Percentiles rank a stretch among this genome's conserved stretches.
Evolutionary conservation across 208 protist species (phyloP).

Genomic region (Acanthamoeba royreba): DNA sequence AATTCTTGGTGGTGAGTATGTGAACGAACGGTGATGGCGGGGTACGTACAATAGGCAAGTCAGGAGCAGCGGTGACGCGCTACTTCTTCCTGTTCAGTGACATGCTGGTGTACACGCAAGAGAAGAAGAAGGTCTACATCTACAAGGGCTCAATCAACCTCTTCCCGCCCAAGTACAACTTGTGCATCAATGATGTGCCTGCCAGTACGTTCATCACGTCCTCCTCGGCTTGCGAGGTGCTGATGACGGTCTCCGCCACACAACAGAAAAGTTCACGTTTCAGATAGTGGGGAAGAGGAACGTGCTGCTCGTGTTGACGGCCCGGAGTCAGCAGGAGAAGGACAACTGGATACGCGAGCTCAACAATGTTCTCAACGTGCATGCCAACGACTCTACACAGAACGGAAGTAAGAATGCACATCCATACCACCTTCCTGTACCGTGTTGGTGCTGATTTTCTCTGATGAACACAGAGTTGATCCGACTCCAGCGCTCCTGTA

Average conservation of each 20-base stretch:
- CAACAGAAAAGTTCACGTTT: background rate
- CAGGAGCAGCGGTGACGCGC: background rate
- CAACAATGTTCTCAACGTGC: background rate
- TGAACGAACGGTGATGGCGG: background rate
- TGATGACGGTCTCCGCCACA: background rate
- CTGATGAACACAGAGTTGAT: too few species aligned
- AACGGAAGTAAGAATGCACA: background rate
- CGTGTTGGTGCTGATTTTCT: too few species aligned
- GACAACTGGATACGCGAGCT: background rate
- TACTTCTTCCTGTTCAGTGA: background rate
- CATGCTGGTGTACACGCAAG: background rate
- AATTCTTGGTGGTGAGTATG: background rate
- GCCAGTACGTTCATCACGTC: background rate
- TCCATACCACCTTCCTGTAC: background rate
- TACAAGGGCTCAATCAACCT: background rate
- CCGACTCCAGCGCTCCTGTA: too few species aligned
- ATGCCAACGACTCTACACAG: background rate
- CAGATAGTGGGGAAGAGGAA: background rate
- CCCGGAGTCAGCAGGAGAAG: background rate
- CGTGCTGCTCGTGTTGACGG: background rate
- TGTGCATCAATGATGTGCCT: background rate
- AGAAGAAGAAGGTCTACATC: background rate
- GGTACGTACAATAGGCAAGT: background rate
- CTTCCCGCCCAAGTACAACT: background rate
- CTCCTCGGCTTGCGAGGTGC: background rate